These are phyloP conservation scores for Colletotrichum sp. DNA, from an alignment of 2,329 filamentous ascomycete genomes.

Conservation along the genomic window DNA sequence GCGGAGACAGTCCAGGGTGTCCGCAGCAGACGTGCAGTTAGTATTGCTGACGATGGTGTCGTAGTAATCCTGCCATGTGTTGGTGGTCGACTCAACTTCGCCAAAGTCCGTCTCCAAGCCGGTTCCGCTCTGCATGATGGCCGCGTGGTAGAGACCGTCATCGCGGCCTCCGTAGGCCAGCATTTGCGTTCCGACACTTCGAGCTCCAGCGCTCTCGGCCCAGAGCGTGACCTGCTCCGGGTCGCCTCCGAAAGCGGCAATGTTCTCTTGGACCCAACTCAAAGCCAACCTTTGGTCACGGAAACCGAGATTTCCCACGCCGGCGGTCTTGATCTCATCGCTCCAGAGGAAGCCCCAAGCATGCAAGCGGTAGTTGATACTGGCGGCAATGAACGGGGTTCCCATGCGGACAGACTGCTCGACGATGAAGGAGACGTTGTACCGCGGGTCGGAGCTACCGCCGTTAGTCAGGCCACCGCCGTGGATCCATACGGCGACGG, in stretches of 20 bases:
- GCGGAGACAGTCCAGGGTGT: constrained; percentile 34
- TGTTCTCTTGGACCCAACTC: constrained; percentile 55
- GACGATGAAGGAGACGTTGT: constrained; percentile 66
- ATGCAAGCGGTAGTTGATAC: constrained; percentile 54
- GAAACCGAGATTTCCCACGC: constrained; percentile 54
- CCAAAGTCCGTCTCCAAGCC: constrained; percentile 40
- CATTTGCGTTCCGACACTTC: constrained; percentile 53
- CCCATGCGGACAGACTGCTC: constrained; percentile 47
- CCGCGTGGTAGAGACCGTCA: constrained; percentile 57
- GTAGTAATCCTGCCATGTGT: constrained; percentile 21
- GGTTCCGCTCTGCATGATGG: constrained; percentile 53
- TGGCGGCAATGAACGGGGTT: constrained; percentile 54
- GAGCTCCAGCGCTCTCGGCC: constrained; percentile 58
- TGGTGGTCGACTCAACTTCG: constrained; percentile 20
- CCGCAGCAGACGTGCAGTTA: constrained; percentile 23
- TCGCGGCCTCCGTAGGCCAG: constrained; percentile 57
- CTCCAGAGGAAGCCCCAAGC: constrained; percentile 57
- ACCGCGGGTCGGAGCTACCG: constrained; percentile 47
- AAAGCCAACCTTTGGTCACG: constrained; percentile 54
- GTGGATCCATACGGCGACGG: constrained; percentile 65
- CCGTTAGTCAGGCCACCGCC: constrained; percentile 34
- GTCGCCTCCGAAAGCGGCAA: constrained; percentile 52
- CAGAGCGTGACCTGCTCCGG: constrained; percentile 52
- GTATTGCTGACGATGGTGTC: constrained; percentile 9
- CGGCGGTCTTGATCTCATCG: constrained; percentile 42